Evolutionary conservation across 2,329 filamentous ascomycete genomes (phyloP).

Genomic region (Ophiostoma ips): DNA sequence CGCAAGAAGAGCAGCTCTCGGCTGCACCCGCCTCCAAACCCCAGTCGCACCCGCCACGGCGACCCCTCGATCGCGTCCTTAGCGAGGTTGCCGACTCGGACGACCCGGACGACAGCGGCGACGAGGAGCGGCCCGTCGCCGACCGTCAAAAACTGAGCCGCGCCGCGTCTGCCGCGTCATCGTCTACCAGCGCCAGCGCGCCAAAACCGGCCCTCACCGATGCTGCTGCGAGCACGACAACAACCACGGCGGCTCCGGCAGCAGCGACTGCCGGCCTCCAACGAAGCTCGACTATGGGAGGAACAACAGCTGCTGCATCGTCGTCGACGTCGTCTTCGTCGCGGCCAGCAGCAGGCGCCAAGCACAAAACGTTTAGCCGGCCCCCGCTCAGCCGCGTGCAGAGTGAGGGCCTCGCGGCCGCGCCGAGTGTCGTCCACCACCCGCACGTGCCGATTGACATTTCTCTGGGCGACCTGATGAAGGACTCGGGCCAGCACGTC

Average conservation of each 20-base stretch:
- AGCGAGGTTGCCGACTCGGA: slow-evolving; percentile 30
- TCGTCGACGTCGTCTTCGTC: neutral
- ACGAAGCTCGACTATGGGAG: slow-evolving; percentile 17
- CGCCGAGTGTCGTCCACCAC: slow-evolving; percentile 5
- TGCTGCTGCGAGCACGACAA: neutral
- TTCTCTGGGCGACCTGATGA: slow-evolving; percentile 11
- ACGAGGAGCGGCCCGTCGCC: slow-evolving; percentile 10
- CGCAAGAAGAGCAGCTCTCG: slow-evolving; percentile 24
- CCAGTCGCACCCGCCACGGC: neutral
- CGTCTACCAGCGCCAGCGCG: neutral
- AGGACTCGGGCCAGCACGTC: slow-evolving; percentile 4
- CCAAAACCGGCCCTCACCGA: neutral
- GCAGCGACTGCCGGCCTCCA: slow-evolving; percentile 7
- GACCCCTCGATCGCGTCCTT: slow-evolving; percentile 20
- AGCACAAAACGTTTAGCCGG: neutral
- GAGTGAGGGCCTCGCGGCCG: slow-evolving; percentile 13
- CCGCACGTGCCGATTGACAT: slow-evolving; percentile 6
- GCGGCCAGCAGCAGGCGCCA: neutral
- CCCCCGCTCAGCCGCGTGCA: slow-evolving; percentile 6
- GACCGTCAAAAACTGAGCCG: slow-evolving; percentile 9
- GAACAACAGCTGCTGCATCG: slow-evolving; percentile 10
- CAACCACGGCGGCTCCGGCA: neutral
- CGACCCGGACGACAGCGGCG: slow-evolving; percentile 12
- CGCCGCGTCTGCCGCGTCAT: neutral
- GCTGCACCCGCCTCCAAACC: neutral